Evolutionary conservation across 352 stramenopile species (phyloP).

Genomic region (Phytophthora hibernalis): DNA sequence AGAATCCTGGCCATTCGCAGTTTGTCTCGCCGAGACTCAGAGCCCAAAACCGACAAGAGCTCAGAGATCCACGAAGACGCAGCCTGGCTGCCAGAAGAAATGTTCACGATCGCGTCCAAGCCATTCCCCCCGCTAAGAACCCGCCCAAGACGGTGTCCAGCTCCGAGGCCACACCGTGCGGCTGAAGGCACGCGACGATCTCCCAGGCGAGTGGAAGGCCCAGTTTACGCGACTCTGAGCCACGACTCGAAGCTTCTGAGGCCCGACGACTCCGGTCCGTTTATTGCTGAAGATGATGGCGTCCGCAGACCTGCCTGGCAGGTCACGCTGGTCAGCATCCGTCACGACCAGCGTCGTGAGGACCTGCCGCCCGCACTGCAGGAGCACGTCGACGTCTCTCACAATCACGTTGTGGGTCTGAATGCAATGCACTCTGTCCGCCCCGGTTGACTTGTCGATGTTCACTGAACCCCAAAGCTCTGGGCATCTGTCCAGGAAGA

Average conservation of each 20-base stretch:
- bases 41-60: background rate
- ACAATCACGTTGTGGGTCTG: constrained; percentile 17
- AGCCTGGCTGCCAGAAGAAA: constrained; percentile 4
- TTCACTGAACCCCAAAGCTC: constrained; percentile 12
- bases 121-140: background rate
- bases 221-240: constrained; percentile 8
- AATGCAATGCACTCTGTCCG: background rate
- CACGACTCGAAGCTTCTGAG: background rate
- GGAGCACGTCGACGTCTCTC: constrained; percentile 12
- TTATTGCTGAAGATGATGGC: constrained; percentile 1
- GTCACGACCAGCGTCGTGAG: background rate
- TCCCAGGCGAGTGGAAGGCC: constrained; percentile 5
- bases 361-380: background rate
- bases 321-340: background rate
- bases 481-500: constrained; percentile 37
- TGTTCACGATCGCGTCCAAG: background rate
- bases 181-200: constrained; percentile 8
- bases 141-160: background rate
- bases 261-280: background rate
- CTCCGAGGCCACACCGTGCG: background rate
- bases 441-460: constrained; percentile 1
- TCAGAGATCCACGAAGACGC: constrained; percentile 16
- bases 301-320: constrained; percentile 2
- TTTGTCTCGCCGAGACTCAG: background rate
- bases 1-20: constrained; percentile 11